Evolutionary conservation across 2,329 filamentous ascomycete genomes (phyloP).

Genomic region (Cladosporium oxysporum): DNA sequence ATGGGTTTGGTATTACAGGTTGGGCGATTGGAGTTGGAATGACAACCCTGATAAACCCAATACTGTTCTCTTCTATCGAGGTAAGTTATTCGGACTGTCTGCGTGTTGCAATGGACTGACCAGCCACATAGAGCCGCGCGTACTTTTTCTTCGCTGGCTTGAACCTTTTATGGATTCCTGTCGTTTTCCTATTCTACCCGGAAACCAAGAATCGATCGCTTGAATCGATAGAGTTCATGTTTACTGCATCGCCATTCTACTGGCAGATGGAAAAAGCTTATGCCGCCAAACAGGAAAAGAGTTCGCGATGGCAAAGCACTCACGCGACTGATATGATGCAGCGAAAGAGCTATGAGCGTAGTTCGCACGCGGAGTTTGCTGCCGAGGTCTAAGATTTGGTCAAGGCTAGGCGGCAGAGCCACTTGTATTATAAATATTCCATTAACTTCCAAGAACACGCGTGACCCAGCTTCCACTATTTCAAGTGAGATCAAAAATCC

Average conservation of each 20-base stretch:
- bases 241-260: constrained; percentile 50
- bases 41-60: constrained; percentile 55
- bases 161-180: constrained; percentile 54
- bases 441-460: no score
- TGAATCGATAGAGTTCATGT: constrained; percentile 54
- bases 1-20: constrained; percentile 60
- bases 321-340: no score
- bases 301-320: no score
- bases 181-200: constrained; percentile 52
- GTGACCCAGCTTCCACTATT: no score
- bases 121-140: no score
- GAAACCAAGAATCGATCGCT: constrained; percentile 50
- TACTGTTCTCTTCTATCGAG: constrained; percentile 53
- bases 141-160: constrained; percentile 56
- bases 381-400: no score
- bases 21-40: constrained; percentile 59
- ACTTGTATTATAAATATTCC: no score
- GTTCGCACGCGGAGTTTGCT: no score
- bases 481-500: constrained; percentile 31
- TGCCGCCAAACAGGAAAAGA: no score
- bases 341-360: background rate
- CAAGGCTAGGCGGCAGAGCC: no score
- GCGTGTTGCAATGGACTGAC: no score
- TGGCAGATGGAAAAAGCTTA: constrained; percentile 50
- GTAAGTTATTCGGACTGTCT: no score